Conservation (phyloP, 306 rosid genomes). For the Medicago lupulina region DNA sequence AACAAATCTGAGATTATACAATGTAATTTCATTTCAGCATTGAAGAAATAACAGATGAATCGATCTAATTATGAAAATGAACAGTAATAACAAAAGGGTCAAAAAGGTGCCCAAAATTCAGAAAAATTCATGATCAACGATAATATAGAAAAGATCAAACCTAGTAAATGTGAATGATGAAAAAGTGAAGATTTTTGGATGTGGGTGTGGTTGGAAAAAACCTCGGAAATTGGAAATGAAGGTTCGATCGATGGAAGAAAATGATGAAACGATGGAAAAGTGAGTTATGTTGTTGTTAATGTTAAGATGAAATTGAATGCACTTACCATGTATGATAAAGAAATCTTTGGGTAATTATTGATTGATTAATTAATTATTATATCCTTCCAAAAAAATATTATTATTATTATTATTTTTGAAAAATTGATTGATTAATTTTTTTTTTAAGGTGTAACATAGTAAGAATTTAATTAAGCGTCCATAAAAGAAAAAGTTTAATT, state of each 20-base stretch:
- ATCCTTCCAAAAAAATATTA: too few relatives aligned
- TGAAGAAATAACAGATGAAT: background rate
- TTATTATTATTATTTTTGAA: too few relatives aligned
- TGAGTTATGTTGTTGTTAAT: too few relatives aligned
- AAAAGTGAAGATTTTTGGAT: background rate
- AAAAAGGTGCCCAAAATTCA: background rate
- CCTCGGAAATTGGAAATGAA: background rate
- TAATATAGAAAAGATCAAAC: background rate
- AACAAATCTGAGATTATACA: background rate
- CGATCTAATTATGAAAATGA: background rate
- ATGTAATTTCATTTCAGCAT: background rate
- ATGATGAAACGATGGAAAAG: background rate
- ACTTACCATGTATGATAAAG: background rate
- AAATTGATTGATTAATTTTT: too few relatives aligned
- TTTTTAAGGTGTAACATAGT: too few relatives aligned
- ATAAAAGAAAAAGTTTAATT: too few relatives aligned
- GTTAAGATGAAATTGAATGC: background rate
- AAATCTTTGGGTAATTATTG: background rate
- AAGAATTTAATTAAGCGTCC: too few relatives aligned
- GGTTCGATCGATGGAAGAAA: background rate
- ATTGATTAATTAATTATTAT: too few relatives aligned
- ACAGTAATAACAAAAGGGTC: background rate
- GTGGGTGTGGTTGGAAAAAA: background rate
- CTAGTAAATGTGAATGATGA: conserved; percentile 2
- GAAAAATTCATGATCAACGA: background rate